Evolutionary conservation across 129 eudicot genomes (phyloP).

Genomic region (Oenanthe sinensis): DNA sequence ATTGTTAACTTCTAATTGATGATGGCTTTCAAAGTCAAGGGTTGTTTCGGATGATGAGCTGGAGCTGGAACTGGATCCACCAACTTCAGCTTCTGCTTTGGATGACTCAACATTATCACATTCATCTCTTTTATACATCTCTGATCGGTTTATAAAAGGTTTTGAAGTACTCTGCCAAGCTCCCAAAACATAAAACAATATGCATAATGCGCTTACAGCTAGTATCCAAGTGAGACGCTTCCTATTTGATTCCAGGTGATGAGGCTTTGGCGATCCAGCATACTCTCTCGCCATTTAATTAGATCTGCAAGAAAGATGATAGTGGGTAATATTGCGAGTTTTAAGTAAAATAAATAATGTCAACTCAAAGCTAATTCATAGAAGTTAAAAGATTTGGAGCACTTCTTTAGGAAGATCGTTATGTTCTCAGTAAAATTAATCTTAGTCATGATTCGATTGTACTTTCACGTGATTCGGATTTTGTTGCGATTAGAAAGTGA

Average conservation of each 20-base stretch:
- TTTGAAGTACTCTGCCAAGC: slow-evolving; percentile 60
- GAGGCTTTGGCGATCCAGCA: slow-evolving; percentile 70
- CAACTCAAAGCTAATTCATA: neutral
- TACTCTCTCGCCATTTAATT: slow-evolving; percentile 60
- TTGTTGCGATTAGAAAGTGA: too few species aligned
- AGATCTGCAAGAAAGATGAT: neutral
- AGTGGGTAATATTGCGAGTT: neutral
- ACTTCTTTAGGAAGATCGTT: too few species aligned
- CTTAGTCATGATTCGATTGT: too few species aligned
- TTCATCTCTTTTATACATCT: slow-evolving; percentile 35
- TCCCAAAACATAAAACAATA: slow-evolving; percentile 62
- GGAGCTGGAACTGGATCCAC: slow-evolving; percentile 13
- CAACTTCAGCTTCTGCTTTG: neutral
- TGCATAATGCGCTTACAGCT: slow-evolving; percentile 60
- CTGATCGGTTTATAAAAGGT: slow-evolving; percentile 28
- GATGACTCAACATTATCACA: slow-evolving; percentile 36
- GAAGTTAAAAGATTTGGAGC: neutral
- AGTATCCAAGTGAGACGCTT: slow-evolving; percentile 62
- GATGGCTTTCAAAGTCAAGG: slow-evolving; percentile 85
- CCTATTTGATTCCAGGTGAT: slow-evolving; percentile 45
- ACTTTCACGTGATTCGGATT: too few species aligned
- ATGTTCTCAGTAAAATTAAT: too few species aligned
- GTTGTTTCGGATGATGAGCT: slow-evolving; percentile 16
- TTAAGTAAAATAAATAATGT: neutral
- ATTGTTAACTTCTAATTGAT: slow-evolving; percentile 41